These are phyloP conservation scores for Ramaria rubella DNA, from an alignment of 768 basidiomycete genomes.

Conservation along the genomic window DNA sequence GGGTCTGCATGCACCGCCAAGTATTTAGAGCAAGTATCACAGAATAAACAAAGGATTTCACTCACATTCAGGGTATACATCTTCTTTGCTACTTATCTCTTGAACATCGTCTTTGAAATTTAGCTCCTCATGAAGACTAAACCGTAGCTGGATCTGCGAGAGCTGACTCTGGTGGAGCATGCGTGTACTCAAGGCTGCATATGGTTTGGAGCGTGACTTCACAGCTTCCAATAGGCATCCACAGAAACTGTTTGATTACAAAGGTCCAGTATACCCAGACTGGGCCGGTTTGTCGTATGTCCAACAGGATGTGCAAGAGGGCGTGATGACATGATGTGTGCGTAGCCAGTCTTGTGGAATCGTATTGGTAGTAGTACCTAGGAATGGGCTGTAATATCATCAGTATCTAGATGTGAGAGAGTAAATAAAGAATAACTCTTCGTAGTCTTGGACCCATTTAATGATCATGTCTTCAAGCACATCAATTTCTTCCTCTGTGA, in stretches of 20 bases:
- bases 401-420: not conserved
- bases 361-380: slow-evolving; percentile 3
- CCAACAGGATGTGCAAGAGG: not conserved
- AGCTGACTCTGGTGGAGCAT: slow-evolving; percentile 24
- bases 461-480: slow-evolving; percentile 13
- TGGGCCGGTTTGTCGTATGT: not conserved
- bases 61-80: not conserved
- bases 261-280: no score
- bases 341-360: no score
- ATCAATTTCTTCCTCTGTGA: slow-evolving; percentile 11
- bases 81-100: not conserved
- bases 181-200: slow-evolving; percentile 22
- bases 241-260: slow-evolving; percentile 29
- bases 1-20: not conserved
- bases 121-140: slow-evolving; percentile 21
- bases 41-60: not conserved
- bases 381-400: no score
- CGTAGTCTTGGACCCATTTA: slow-evolving; percentile 15
- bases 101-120: not conserved
- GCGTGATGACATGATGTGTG: no score
- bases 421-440: not conserved
- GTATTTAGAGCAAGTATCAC: not conserved
- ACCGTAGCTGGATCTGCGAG: slow-evolving; percentile 19
- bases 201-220: slow-evolving; percentile 21
- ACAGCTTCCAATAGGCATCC: slow-evolving; percentile 23